Conservation (phyloP, 345 rosid genomes). For the Nephelium lappaceum region DNA sequence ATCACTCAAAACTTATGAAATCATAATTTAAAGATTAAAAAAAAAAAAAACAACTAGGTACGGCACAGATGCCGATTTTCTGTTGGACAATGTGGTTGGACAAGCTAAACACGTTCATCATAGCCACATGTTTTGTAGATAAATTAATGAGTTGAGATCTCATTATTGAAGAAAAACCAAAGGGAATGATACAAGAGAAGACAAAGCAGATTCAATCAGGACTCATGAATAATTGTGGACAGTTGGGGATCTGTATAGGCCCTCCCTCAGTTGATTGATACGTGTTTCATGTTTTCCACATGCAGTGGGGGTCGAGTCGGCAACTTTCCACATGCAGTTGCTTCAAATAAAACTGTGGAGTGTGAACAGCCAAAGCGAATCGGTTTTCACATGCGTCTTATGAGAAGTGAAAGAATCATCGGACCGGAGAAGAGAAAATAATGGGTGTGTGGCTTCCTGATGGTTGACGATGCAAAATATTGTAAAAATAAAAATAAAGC, state of each 20-base stretch:
- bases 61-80: neutral
- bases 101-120: neutral
- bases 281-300: constrained; percentile 11
- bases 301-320: neutral
- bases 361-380: neutral
- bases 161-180: constrained; percentile 21
- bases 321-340: constrained; percentile 28
- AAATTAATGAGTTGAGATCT: neutral
- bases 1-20: neutral
- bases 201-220: neutral
- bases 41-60: neutral
- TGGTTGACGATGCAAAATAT: neutral
- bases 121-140: constrained; percentile 25
- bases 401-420: neutral
- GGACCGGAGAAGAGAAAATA: neutral
- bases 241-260: neutral
- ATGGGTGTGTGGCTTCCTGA: neutral
- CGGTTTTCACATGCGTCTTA: neutral
- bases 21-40: neutral
- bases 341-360: neutral
- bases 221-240: neutral
- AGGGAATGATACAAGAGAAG: neutral
- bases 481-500: too few species aligned
- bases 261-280: neutral
- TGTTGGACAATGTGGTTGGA: neutral